A percentile compares a stretch with the other conserved stretches of the same genome.
Conservation (phyloP, 352 stramenopile species). For the Phytopythium ostracodes region DNA sequence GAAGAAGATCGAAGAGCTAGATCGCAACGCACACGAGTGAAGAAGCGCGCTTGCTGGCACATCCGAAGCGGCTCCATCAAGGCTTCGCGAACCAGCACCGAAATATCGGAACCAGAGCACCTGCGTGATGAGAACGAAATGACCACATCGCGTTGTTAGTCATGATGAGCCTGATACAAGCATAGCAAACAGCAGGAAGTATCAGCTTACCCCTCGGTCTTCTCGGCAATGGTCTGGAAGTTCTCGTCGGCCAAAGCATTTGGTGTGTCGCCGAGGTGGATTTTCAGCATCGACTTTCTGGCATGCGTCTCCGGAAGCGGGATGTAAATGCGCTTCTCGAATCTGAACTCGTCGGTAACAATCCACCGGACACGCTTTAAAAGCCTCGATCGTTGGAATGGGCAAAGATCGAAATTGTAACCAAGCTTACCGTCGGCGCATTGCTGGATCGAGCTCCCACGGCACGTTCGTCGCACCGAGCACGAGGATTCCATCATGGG, state of each 20-base stretch:
- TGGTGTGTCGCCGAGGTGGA: conserved; percentile 97
- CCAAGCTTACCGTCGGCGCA: conserved; percentile 86
- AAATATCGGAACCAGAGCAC: conserved; percentile 96
- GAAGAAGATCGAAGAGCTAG: neutral
- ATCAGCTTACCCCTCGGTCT: conserved; percentile 86
- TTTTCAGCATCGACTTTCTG: conserved; percentile 94
- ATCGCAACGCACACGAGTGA: conserved; percentile 47
- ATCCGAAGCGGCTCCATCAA: conserved; percentile 96
- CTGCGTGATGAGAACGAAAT: conserved; percentile 15
- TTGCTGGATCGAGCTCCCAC: conserved; percentile 97
- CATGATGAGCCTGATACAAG: neutral
- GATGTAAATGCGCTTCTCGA: conserved; percentile 99
- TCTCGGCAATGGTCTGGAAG: conserved; percentile 91
- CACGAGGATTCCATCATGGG: conserved; percentile 91
- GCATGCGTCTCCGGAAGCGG: conserved; percentile 92
- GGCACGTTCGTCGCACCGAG: conserved; percentile 98
- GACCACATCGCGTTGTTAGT: neutral
- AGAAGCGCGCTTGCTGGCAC: conserved; percentile 96
- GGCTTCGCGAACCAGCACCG: conserved; percentile 95
- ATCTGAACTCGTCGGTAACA: conserved; percentile 39
- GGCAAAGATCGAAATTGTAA: neutral
- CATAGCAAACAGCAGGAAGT: neutral
- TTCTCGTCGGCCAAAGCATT: conserved; percentile 92
- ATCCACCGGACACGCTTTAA: neutral
- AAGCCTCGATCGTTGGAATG: neutral